Evolutionary conservation across 2,329 filamentous ascomycete genomes (phyloP), one percentile per base, ranked within the genome.

Genomic region (Diaporthe amygdali): DNA sequence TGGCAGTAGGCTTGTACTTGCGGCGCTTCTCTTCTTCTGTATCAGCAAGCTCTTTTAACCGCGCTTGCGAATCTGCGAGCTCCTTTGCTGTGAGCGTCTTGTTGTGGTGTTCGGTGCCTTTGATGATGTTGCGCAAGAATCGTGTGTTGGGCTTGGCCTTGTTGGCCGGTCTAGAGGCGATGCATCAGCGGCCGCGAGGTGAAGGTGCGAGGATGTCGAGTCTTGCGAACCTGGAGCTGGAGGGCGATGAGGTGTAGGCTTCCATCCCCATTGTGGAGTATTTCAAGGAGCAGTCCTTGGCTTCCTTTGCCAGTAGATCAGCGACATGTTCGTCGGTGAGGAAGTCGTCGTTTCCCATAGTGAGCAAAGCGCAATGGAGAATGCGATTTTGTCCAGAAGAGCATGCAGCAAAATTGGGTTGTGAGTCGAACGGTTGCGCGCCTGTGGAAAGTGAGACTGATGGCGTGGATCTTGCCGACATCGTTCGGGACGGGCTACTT

Each of bases 91-190:
- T 89, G 37, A 98, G 85, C 0, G 94, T 93, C 30, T 93, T 91
- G 87, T 99, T 99, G 82, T 99, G 96, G 68, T 83, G 92, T 76
- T 97, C 93, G 10, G 94, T 97, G 75, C 96, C 93, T 74, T 92
- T 93, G 73, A 99, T 94, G 70, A 98, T 93, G 77, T 96, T 93
- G 71, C 91, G 91, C 51, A 99, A 84, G 79, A 98, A 98, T 41
- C 93, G 89, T 0, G 94, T 98, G 77, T 99, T 98, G 3, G 96
- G 95, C 79, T 96, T 98, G 0, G 94, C 94, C 74, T 91, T 89
- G 75, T 89, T 88, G 55, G 88, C 82, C 70, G 91, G 89, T 77
- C 90, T 94, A 81, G 17, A 27, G 63, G 52, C 54, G 27, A 51
- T 41, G 9, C 15, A 44, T 47, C 59, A 64, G 59, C 59, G 54